These are phyloP conservation scores for Tylopilus sp. DNA, from an alignment of 1,284 basidiomycete genomes.

Conservation along the genomic window DNA sequence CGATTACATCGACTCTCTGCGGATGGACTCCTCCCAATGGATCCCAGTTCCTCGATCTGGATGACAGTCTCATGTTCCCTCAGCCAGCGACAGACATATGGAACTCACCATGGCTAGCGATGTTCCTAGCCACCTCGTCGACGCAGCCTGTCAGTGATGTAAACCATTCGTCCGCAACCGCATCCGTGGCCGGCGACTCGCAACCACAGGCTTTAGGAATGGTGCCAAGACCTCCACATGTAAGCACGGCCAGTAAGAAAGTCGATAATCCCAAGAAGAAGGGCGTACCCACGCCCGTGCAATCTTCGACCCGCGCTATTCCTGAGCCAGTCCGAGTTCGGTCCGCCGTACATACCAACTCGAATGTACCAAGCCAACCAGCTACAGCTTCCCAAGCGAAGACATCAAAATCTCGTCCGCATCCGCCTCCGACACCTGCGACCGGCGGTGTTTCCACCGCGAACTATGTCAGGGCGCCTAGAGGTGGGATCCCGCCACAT, in stretches of 20 bases:
- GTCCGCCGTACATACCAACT: neutral
- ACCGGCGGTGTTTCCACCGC: neutral
- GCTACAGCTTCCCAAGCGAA: neutral
- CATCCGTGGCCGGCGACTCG: neutral
- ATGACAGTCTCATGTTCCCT: slow-evolving; percentile 14
- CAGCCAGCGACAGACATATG: slow-evolving; percentile 3
- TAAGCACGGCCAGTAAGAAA: neutral
- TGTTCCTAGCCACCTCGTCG: neutral
- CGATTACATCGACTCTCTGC: slow-evolving; percentile 9
- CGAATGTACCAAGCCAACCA: neutral
- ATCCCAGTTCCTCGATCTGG: slow-evolving; percentile 27
- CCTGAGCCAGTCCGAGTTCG: slow-evolving; percentile 4
- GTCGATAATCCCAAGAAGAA: neutral
- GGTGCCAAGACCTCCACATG: neutral
- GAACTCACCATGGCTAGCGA: slow-evolving; percentile 10
- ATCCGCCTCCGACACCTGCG: neutral
- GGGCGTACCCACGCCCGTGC: neutral
- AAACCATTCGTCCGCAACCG: neutral
- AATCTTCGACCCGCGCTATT: neutral
- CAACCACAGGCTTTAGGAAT: neutral
- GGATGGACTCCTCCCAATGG: slow-evolving; percentile 29
- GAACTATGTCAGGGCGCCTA: slow-evolving; percentile 21
- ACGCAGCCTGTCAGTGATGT: neutral
- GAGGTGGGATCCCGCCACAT: slow-evolving; percentile 32
- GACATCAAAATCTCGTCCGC: slow-evolving; percentile 10